phyloP scores from a whole-genome alignment of 1,139 yeast species.

The Hansenula anomala region DNA sequence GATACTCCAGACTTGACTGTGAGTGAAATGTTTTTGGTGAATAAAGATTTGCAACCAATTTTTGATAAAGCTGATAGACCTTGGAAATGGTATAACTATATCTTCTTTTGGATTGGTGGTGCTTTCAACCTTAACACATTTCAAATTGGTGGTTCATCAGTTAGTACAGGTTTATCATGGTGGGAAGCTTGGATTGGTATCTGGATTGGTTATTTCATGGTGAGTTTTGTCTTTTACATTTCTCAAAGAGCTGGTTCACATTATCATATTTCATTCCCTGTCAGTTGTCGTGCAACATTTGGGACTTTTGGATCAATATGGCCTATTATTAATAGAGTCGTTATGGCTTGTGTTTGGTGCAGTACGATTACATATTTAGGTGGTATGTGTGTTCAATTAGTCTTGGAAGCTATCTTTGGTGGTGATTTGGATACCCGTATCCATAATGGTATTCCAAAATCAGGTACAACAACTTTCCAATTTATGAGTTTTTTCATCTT shows the following conservation, averaged over 20 bases:
- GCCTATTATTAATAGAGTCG: constrained; percentile 29
- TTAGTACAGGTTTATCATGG: constrained; percentile 71
- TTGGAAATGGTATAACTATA: constrained; percentile 80
- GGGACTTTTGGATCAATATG: constrained; percentile 29
- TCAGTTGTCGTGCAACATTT: constrained; percentile 25
- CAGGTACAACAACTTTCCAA: constrained; percentile 62
- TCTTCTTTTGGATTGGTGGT: constrained; percentile 82
- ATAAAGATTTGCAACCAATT: constrained; percentile 74
- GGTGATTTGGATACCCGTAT: constrained; percentile 30
- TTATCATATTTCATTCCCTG: constrained; percentile 27
- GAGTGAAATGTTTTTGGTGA: constrained; percentile 57
- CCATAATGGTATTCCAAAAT: constrained; percentile 45
- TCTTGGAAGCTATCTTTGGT: constrained; percentile 30
- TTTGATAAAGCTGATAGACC: constrained; percentile 56
- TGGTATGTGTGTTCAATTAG: constrained; percentile 44
- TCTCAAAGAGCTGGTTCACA: constrained; percentile 51
- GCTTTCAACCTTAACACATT: constrained; percentile 85
- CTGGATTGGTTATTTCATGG: constrained; percentile 65
- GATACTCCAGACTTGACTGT: constrained; percentile 27
- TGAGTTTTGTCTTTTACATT: constrained; percentile 56
- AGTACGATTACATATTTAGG: constrained; percentile 82
- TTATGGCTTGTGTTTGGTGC: constrained; percentile 31
- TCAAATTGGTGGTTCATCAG: constrained; percentile 83
- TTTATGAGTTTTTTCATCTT: constrained; percentile 73
- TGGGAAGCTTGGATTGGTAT: constrained; percentile 91